Evolutionary conservation across 2,329 filamentous ascomycete species (phyloP).

Genomic region (Pyrenochaeta sp.): DNA sequence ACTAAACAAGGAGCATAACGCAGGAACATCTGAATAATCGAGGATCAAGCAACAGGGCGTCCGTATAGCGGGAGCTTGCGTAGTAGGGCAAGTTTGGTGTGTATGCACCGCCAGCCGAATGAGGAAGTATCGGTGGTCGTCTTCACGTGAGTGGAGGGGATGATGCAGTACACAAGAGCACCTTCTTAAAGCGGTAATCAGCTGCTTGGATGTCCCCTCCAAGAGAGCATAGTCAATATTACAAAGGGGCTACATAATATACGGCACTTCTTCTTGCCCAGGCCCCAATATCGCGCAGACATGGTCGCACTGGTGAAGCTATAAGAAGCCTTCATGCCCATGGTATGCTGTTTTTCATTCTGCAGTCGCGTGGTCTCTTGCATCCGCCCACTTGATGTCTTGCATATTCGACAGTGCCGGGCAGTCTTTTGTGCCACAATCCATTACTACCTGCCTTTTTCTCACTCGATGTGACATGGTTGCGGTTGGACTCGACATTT

Average conservation of each 20-base stretch:
- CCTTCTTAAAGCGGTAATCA: conserved; percentile 27
- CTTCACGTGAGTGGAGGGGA: neutral
- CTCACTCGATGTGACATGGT: conserved; percentile 5
- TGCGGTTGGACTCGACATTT: conserved; percentile 1
- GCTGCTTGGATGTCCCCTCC: conserved; percentile 10
- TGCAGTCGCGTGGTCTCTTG: conserved; percentile 13
- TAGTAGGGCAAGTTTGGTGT: no score
- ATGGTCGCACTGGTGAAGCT: neutral
- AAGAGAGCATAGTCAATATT: neutral
- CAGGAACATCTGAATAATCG: no score
- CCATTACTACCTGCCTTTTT: conserved; percentile 10
- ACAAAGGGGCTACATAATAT: neutral
- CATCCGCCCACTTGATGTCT: neutral
- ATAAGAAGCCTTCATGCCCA: conserved; percentile 7
- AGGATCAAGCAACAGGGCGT: conserved; percentile 13
- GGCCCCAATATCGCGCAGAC: conserved; percentile 2
- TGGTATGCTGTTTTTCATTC: conserved; percentile 8
- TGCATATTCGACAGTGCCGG: no score
- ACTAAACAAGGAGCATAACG: no score
- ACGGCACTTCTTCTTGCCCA: conserved; percentile 3
- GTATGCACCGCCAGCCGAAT: conserved; percentile 1
- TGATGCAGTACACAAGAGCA: conserved; percentile 12
- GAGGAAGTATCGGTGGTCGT: neutral
- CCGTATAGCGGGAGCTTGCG: conserved; percentile 4
- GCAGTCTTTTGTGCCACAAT: neutral